Base-by-base conservation (phyloP, 2,329 filamentous ascomycete genomes). In the Myrmaecium sp. region DNA sequence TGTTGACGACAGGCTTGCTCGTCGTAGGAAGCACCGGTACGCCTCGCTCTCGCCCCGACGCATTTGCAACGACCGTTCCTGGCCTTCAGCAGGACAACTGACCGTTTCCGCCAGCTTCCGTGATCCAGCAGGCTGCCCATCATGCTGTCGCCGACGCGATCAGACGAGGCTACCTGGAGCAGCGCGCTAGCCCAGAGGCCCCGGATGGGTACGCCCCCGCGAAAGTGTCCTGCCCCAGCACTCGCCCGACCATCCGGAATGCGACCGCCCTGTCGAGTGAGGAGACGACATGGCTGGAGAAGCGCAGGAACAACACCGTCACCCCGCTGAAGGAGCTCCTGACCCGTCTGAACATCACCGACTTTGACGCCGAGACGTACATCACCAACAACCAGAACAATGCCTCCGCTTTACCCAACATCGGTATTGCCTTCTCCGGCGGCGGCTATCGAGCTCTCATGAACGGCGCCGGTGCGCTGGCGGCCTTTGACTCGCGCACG, bases 371-470 rank as follows among this genome's bases (percentile, higher is more conserved):
- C n/a, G 60, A 58, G 1, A 46, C 54, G 2, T 95, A 89, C 46
- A 70, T 95, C 39, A 62, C 73, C 28, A 55, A 54, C 2, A 49
- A 69, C 32, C 52, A 53, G 15, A 53, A 56, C 33, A 74, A 77
- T 47, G 56, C 55, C 1, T 61, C 62, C 10, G 57, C 60, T 1
- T 41, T 75, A 14, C 73, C 74, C 0, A 78, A 74, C 37, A 72
- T 92, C 33, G 81, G 63, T 10, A 67, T 92, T 34, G 79, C 82
- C 7, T 59, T 78, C 23, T 89, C 80, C 0, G 82, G 82, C 8
- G 83, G 83, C 45, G 83, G 83, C 18, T 92, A 89, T 47, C 65
- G 83, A 30, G 82, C 83, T n/a, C 61, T 91, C 56, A 60, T 84
- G 57, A 86, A 78, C 43, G 82, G 80, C 19, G 83, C 74, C 10